Evolutionary conservation across 352 stramenopile genomes (phyloP), one percentile per base, ranked within the genome.

Genomic region (Globisporangium emineosum): DNA sequence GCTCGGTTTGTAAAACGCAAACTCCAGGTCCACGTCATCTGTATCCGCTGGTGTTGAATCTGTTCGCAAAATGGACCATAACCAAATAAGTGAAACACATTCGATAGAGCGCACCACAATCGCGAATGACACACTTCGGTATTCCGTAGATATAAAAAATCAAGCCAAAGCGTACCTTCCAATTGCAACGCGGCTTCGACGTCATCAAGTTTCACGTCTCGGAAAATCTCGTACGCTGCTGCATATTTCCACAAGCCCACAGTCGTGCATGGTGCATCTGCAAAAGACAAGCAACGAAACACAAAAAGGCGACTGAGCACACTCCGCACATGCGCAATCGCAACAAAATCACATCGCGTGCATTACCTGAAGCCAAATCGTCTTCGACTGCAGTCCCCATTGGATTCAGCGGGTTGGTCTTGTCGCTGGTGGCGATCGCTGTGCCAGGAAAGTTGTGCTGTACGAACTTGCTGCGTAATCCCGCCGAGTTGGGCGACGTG

Each of bases 171-270:
- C 12, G 64, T 30, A 80, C 82, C 81, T 75, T 93, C 83, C 5
- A 93, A 66, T 43, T 78, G 65, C 52, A 93, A 66, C 2, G 71
- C 69, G 40, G 77, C 64, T 13, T 87, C 77, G 62, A 91, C 86
- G 37, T 90, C 81, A 60, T 82, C 75, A 5, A 75, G 70, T 52
- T 72, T 78, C 25, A 91, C 76, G 25, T 69, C 77, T 49, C 83
- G 82, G 40, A 90, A 91, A 59, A 81, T 88, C 50, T 79, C 75
- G 60, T 81, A 89, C 8, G 78, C 74, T 23, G 73, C 72, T 32
- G 86, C 40, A 60, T 87, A 91, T 43, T 78, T 83, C 84, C 84
- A 93, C 45, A 93, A 57, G 5, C 84, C 82, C 27, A 71, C 76
- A 2, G 79, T 89, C 62, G 82, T 89, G 51, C 79, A 91, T 19